Conservation (phyloP, 1,139 yeast genomes). For the Candida glucosophila region DNA sequence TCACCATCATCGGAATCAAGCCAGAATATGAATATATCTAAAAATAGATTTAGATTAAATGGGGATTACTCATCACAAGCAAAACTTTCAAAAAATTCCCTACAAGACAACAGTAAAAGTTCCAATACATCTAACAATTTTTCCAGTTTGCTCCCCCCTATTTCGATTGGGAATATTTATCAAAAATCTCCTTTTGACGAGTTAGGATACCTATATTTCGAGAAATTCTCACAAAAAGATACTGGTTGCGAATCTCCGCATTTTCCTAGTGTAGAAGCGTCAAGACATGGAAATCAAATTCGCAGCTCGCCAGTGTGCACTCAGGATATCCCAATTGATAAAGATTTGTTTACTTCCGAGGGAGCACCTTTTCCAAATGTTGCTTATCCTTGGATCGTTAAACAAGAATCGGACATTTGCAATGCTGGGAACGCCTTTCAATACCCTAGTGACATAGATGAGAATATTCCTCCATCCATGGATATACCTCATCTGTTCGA, state of each 20-base stretch:
- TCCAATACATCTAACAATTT: slow-evolving; percentile 2
- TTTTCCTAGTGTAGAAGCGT: background rate
- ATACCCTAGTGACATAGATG: no score
- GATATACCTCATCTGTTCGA: no score
- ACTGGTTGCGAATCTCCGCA: background rate
- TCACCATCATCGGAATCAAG: slow-evolving; percentile 3
- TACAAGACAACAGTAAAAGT: slow-evolving; percentile 2
- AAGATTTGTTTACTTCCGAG: slow-evolving; percentile 4
- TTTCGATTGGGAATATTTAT: no score
- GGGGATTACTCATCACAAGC: slow-evolving; percentile 5
- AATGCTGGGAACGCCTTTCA: background rate
- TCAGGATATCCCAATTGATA: slow-evolving; percentile 4
- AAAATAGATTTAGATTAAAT: slow-evolving; percentile 4
- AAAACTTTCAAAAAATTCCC: slow-evolving; percentile 1
- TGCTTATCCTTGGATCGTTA: slow-evolving; percentile 4
- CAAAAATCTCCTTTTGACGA: no score
- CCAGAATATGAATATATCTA: slow-evolving; percentile 3
- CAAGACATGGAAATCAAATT: background rate
- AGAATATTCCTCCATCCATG: no score
- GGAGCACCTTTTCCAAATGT: slow-evolving; percentile 2
- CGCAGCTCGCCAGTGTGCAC: slow-evolving; percentile 3
- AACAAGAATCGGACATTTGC: slow-evolving; percentile 1
- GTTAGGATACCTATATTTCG: no score
- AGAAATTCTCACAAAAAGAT: no score
- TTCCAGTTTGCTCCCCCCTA: no score